Percentiles rank a stretch among this genome's conserved stretches.
Conservation (phyloP, 179 eudicot genomes). For the Sideroxylon spinosum region DNA sequence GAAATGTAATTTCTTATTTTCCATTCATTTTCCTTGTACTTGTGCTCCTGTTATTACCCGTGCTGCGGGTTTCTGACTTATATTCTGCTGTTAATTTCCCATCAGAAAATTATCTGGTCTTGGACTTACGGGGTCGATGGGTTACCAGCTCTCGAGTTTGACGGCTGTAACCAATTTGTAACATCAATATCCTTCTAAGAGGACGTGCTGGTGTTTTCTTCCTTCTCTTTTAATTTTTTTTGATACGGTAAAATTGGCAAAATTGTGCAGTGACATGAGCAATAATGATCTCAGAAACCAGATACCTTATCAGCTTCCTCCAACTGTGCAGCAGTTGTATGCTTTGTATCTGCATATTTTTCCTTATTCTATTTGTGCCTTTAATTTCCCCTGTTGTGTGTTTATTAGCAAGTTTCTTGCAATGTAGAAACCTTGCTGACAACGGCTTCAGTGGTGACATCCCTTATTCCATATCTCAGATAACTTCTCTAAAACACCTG, state of each 20-base stretch:
- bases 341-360: slow-evolving; percentile 18
- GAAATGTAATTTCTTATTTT: slow-evolving; percentile 41
- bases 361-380: not conserved
- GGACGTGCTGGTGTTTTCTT: slow-evolving; percentile 7
- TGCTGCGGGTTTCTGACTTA: slow-evolving; percentile 22
- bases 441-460: slow-evolving; percentile 51
- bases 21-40: not conserved
- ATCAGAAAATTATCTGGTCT: slow-evolving; percentile 66
- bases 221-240: slow-evolving; percentile 1
- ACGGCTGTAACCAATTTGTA: slow-evolving; percentile 68
- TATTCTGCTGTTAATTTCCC: slow-evolving; percentile 15
- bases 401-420: slow-evolving; percentile 11
- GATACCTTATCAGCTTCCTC: slow-evolving; percentile 76
- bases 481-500: slow-evolving; percentile 63
- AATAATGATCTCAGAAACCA: slow-evolving; percentile 68
- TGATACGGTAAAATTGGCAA: slow-evolving; percentile 16
- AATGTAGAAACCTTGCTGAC: slow-evolving; percentile 71
- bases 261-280: slow-evolving; percentile 75
- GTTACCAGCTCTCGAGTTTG: slow-evolving; percentile 59
- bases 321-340: slow-evolving; percentile 60
- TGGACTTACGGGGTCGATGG: slow-evolving; percentile 60
- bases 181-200: slow-evolving; percentile 22
- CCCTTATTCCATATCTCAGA: slow-evolving; percentile 69
- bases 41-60: not conserved
- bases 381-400: not conserved